A percentile compares a stretch with the other conserved stretches of the same genome.
phyloP scores from a whole-genome alignment of 2,329 filamentous ascomycete genomes.

The Claviceps purpurea region DNA sequence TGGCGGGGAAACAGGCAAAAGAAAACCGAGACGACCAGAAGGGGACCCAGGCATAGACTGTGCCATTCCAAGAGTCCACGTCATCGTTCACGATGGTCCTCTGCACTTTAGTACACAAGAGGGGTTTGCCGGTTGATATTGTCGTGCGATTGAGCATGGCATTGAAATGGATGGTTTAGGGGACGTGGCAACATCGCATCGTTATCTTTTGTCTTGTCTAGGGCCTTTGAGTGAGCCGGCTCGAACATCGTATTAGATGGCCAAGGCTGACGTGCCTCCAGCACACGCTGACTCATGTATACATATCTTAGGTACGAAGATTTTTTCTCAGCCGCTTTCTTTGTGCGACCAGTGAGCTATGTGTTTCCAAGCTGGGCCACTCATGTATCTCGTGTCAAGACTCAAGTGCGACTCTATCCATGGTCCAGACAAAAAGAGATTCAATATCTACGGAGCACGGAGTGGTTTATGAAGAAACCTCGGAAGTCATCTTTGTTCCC shows the following conservation, averaged over 20 bases:
- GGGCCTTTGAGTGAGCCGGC: background rate
- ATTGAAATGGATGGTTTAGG: background rate
- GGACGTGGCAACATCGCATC: background rate
- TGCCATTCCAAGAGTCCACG: background rate
- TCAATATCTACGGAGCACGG: too few species aligned
- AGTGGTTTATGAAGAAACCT: too few species aligned
- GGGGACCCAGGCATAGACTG: background rate
- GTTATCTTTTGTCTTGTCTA: background rate
- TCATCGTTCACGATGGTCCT: background rate
- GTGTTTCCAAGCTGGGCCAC: background rate
- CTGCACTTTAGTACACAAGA: too few species aligned
- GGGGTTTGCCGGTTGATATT: too few species aligned
- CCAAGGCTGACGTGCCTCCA: background rate
- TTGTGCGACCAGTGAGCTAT: background rate
- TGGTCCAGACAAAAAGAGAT: too few species aligned
- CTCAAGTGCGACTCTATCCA: too few species aligned
- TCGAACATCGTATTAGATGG: background rate
- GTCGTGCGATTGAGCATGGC: background rate
- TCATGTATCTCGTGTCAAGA: background rate
- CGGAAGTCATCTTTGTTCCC: too few species aligned
- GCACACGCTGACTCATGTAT: background rate
- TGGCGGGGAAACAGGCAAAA: slow-evolving; percentile 10
- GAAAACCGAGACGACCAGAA: background rate
- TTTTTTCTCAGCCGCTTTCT: too few species aligned
- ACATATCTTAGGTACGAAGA: background rate